Evolutionary conservation across 768 basidiomycete genomes (phyloP).

Genomic region (Leccinum imitatum): DNA sequence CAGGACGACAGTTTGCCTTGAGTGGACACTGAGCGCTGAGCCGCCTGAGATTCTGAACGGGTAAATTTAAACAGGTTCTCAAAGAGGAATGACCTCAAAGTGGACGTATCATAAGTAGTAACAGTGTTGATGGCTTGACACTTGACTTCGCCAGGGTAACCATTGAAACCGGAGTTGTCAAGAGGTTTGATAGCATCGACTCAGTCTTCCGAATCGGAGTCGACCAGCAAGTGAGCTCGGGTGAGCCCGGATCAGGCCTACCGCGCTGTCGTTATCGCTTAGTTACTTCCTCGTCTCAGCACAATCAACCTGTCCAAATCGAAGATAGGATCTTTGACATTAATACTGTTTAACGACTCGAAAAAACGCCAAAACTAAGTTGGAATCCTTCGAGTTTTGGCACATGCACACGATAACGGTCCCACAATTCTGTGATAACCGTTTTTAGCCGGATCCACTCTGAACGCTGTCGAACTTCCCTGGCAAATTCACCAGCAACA

Average conservation of each 20-base stretch:
- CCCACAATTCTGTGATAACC: background rate
- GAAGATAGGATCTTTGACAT: no score
- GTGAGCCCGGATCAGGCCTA: no score
- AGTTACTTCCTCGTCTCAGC: no score
- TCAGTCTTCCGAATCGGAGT: no score
- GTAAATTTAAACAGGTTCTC: background rate
- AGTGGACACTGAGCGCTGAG: background rate
- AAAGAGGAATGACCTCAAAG: background rate
- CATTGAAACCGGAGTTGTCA: no score
- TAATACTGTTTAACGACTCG: no score
- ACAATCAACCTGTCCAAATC: no score
- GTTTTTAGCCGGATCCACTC: background rate
- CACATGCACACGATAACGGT: background rate
- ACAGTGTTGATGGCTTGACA: no score
- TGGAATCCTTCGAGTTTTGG: background rate
- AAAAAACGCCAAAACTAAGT: background rate
- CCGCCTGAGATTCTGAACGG: background rate
- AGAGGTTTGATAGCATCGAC: no score
- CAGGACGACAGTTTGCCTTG: background rate
- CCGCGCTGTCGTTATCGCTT: no score
- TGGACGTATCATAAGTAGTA: background rate
- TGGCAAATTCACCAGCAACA: conserved; percentile 5
- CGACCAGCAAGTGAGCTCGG: no score
- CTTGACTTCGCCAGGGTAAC: no score
- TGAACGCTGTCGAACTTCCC: background rate